Evolutionary conservation across 225 moss, liverwort and hornwort species (phyloP).

Genomic region (Pseudoscleropodium purum): DNA sequence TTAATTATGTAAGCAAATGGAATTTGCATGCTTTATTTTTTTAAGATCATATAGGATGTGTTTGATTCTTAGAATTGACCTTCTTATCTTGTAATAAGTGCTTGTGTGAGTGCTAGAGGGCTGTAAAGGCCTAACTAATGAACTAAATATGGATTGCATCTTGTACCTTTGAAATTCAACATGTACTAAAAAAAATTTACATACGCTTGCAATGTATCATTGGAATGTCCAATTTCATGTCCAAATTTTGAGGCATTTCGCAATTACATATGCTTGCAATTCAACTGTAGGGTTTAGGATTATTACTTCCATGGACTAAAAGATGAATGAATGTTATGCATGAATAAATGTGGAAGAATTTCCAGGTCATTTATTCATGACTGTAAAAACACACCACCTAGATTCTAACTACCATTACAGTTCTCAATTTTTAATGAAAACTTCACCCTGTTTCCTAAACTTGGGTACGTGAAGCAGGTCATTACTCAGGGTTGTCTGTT

Average conservation of each 20-base stretch:
- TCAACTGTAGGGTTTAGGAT: neutral
- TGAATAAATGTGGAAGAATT: neutral
- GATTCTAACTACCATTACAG: neutral
- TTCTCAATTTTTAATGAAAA: neutral
- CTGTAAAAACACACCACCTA: neutral
- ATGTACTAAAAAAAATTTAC: neutral
- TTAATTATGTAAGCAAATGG: neutral
- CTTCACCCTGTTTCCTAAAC: neutral
- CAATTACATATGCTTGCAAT: too few relatives aligned
- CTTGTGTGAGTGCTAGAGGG: neutral
- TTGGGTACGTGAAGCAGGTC: neutral
- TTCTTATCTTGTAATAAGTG: neutral
- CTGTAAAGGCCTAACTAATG: too few relatives aligned
- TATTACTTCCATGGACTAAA: neutral
- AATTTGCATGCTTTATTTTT: neutral
- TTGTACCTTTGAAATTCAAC: neutral
- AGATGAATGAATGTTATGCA: neutral
- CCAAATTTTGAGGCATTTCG: neutral
- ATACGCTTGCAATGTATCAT: neutral
- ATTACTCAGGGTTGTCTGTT: neutral
- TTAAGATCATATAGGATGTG: too few relatives aligned
- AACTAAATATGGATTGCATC: neutral
- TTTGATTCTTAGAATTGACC: neutral
- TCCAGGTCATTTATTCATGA: too few relatives aligned
- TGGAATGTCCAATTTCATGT: neutral